Conservation (phyloP, 441 rosid species). For the Pelargonium australe region DNA sequence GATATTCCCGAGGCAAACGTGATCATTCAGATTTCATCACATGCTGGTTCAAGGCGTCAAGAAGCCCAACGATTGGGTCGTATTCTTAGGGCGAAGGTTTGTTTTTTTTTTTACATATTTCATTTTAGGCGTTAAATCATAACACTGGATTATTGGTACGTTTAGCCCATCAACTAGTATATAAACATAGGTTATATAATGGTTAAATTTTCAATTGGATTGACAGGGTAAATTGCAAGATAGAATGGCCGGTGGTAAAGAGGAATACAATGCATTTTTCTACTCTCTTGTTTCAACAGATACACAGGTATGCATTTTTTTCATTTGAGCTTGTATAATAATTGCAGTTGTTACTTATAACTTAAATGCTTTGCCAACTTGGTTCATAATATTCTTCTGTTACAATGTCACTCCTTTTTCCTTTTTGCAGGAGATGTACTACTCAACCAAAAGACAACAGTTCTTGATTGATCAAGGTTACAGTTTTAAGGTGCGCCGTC, state of each 20-base stretch:
- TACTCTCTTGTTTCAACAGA: slow-evolving; percentile 93
- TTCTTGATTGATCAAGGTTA: slow-evolving; percentile 96
- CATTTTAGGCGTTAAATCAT: not conserved
- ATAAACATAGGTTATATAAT: not conserved
- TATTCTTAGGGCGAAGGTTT: slow-evolving; percentile 96
- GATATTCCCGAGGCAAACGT: slow-evolving; percentile 98
- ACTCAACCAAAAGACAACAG: slow-evolving; percentile 94
- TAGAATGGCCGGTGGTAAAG: slow-evolving; percentile 97
- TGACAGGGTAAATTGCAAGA: slow-evolving; percentile 84
- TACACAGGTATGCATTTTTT: slow-evolving; percentile 50
- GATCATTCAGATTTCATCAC: slow-evolving; percentile 91
- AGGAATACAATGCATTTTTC: slow-evolving; percentile 94
- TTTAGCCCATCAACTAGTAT: not conserved
- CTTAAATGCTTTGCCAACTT: slow-evolving; percentile 1
- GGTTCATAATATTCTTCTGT: not conserved
- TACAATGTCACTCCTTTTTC: not conserved
- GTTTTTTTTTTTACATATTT: slow-evolving; percentile 12
- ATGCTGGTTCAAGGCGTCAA: slow-evolving; percentile 97
- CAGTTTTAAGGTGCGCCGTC: slow-evolving; percentile 64
- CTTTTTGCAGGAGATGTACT: slow-evolving; percentile 77
- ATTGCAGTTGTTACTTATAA: not conserved
- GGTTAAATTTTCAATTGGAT: slow-evolving; percentile 12
- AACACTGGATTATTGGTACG: not conserved
- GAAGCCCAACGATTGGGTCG: slow-evolving; percentile 96
- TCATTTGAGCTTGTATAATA: slow-evolving; percentile 8